Percentiles rank a stretch among this genome's conserved stretches.
These are phyloP conservation scores for Hymenoscyphus scutula DNA, from an alignment of 2,329 filamentous ascomycete species.

Conservation along the genomic window DNA sequence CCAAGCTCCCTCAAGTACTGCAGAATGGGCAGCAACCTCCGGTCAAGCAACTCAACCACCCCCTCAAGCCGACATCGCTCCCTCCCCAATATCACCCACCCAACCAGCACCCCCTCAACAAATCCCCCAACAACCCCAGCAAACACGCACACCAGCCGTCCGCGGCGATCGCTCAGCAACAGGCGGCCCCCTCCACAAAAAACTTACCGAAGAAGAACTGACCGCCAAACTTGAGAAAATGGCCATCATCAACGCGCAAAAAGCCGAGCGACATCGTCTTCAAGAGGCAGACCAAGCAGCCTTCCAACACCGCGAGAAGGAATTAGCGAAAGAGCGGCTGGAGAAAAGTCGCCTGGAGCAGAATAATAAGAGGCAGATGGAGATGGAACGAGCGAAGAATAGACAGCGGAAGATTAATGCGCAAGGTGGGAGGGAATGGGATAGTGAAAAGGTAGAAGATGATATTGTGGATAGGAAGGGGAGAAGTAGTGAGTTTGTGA, in stretches of 20 bases:
- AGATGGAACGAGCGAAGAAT: constrained; percentile 38
- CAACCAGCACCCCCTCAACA: constrained; percentile 3
- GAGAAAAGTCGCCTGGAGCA: constrained; percentile 30
- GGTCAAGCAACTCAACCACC: constrained; percentile 1
- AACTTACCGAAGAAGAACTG: constrained; percentile 64
- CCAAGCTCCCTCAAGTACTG: neutral
- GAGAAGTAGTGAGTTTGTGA: constrained; percentile 31
- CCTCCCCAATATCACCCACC: neutral
- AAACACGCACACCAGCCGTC: constrained; percentile 42
- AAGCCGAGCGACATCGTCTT: constrained; percentile 58
- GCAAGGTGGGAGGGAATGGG: constrained; percentile 37
- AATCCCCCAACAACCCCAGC: constrained; percentile 7
- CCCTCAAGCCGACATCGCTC: neutral
- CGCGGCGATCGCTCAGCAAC: constrained; percentile 53
- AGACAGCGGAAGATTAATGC: constrained; percentile 36
- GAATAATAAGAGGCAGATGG: constrained; percentile 33
- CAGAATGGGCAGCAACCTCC: constrained; percentile 3
- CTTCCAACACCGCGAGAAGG: constrained; percentile 61
- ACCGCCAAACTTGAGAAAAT: constrained; percentile 59
- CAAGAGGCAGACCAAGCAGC: constrained; percentile 67
- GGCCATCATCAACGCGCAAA: constrained; percentile 57
- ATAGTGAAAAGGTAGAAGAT: constrained; percentile 34
- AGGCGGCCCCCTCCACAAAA: constrained; percentile 52
- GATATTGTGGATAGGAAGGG: constrained; percentile 34
- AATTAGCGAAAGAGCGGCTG: constrained; percentile 50